Base-by-base conservation (phyloP, 2,329 filamentous ascomycete genomes). In the Clonostachys solani region DNA sequence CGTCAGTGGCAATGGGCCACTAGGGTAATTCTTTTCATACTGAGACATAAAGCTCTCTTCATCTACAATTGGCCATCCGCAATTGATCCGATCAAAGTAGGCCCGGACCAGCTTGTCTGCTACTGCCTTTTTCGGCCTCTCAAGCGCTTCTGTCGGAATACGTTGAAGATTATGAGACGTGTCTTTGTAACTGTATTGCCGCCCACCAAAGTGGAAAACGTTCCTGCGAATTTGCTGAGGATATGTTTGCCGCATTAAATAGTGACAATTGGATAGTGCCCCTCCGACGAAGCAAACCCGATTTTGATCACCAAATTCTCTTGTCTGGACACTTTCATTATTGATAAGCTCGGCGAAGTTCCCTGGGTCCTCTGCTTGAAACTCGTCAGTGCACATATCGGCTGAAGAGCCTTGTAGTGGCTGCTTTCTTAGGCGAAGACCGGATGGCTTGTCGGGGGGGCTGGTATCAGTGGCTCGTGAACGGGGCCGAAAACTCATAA, bases 211-310 rank as follows among this genome's bases (percentile, higher is more conserved):
- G 52, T 71, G 68, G 29, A 63, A 56, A 5, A 62, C 57, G 46
- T 55, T 50, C 23, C 57, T 53, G 13, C 60, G 42, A 16, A 40
- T 48, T 17, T 54, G 46, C 41, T 58, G 52, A 12, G 56, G 50
- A 13, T 61, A 60, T 49, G 74, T 72, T 50, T 78, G 75, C 13
- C 74, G 72, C 33, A 80, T 70, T 36, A 80, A 61, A 52, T 78
- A 78, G 46, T 76, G 75, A 52, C 79, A 67, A 49, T 80, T 80
- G 34, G 77, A 80, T 49, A 77, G 69, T 50, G 78, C 75, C 47
- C 75, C 74, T 8, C 77, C 77, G 40, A 80, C 75, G 53, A 77
- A 80, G 47, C 74, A 76, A 10, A 75, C 69, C 19, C 75, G 69
- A 15, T 74, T 70, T 5, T 67, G 64, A 44, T 66, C 62, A 34